A percentile compares a stretch with the other conserved stretches of the same genome.
phyloP scores from a whole-genome alignment of 768 basidiomycete genomes.

The Dendrothele bispora region DNA sequence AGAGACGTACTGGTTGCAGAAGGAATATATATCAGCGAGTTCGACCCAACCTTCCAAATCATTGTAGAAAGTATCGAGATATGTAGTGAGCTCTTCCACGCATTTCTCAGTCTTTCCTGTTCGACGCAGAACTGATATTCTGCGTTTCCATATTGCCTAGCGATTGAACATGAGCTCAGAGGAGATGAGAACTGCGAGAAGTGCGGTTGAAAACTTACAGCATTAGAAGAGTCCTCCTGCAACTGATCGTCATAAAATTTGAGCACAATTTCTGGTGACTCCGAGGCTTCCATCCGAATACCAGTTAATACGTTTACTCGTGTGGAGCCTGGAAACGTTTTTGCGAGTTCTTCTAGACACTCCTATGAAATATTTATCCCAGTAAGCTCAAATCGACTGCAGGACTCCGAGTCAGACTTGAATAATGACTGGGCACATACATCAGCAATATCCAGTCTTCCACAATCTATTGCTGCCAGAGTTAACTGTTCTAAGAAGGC shows the following conservation, averaged over 20 bases:
- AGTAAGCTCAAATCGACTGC: slow-evolving; percentile 13
- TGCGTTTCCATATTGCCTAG: slow-evolving; percentile 79
- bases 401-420: too few species aligned
- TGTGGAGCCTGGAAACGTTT: slow-evolving; percentile 77
- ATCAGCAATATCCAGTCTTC: slow-evolving; percentile 70
- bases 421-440: slow-evolving; percentile 41
- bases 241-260: slow-evolving; percentile 67
- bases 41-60: slow-evolving; percentile 90
- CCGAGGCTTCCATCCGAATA: slow-evolving; percentile 72
- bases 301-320: slow-evolving; percentile 79
- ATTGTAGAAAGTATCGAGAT: slow-evolving; percentile 85
- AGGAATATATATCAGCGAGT: slow-evolving; percentile 76
- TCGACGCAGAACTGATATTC: slow-evolving; percentile 68
- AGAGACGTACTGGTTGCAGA: slow-evolving; percentile 66
- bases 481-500: slow-evolving; percentile 78
- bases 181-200: background rate
- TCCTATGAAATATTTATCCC: slow-evolving; percentile 39
- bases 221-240: slow-evolving; percentile 64
- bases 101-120: slow-evolving; percentile 64
- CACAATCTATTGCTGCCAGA: slow-evolving; percentile 76
- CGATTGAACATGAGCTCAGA: background rate
- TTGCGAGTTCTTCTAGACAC: slow-evolving; percentile 59
- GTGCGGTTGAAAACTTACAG: slow-evolving; percentile 44
- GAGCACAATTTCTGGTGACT: slow-evolving; percentile 55
- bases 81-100: slow-evolving; percentile 66